phyloP scores from a whole-genome alignment of 495 filamentous ascomycete genomes.

The Penicillium pulvis region DNA sequence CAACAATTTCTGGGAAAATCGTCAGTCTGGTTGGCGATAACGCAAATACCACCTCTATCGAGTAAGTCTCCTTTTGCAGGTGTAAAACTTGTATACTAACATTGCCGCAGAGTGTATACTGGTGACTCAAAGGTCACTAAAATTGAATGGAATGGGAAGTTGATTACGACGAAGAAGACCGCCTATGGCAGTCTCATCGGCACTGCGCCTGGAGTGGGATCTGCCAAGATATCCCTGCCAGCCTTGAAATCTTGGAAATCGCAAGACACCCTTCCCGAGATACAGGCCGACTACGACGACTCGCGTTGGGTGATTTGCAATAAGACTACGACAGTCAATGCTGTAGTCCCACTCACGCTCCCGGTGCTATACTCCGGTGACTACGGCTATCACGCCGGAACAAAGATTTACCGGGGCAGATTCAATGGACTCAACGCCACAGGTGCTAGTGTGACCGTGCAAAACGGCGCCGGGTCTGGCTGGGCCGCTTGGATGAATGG shows the following conservation, averaged over 20 bases:
- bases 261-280: slow-evolving; percentile 68
- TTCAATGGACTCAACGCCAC: slow-evolving; percentile 56
- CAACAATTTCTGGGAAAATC: slow-evolving; percentile 45
- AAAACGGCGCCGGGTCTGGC: slow-evolving; percentile 63
- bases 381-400: slow-evolving; percentile 72
- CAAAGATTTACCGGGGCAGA: slow-evolving; percentile 67
- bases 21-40: slow-evolving; percentile 65
- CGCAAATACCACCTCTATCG: slow-evolving; percentile 60
- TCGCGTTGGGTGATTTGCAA: slow-evolving; percentile 61
- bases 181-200: slow-evolving; percentile 51
- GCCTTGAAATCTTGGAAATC: slow-evolving; percentile 62
- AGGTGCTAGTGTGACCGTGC: slow-evolving; percentile 58
- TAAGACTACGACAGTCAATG: slow-evolving; percentile 57
- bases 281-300: slow-evolving; percentile 61
- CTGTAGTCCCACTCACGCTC: slow-evolving; percentile 58
- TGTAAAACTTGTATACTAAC: not conserved
- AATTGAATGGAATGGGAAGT: slow-evolving; percentile 58
- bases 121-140: slow-evolving; percentile 42
- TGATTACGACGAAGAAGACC: slow-evolving; percentile 37
- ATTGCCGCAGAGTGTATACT: slow-evolving; percentile 47
- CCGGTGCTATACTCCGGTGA: slow-evolving; percentile 59
- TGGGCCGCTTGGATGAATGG: slow-evolving; percentile 57
- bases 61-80: slow-evolving; percentile 32
- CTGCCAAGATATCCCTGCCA: slow-evolving; percentile 52
- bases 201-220: slow-evolving; percentile 44